phyloP scores from a whole-genome alignment of 495 filamentous ascomycete species.

The Hypoxylon fuscum region DNA sequence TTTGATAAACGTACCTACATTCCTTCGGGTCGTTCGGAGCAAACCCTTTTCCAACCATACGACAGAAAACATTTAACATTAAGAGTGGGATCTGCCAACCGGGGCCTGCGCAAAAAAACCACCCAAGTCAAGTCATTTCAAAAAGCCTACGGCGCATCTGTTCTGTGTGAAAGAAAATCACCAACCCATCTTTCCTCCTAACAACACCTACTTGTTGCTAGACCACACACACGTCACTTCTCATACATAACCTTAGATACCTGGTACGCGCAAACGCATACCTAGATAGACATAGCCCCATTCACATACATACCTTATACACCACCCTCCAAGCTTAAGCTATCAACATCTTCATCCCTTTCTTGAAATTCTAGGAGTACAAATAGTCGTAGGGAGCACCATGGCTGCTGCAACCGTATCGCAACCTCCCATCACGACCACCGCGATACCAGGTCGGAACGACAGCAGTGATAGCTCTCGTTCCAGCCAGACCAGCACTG shows the following conservation, averaged over 20 bases:
- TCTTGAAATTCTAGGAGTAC: conserved; percentile 4
- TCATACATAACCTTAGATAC: neutral
- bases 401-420: conserved; percentile 40
- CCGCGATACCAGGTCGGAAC: conserved; percentile 38
- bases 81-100: conserved; percentile 23
- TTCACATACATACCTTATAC: conserved; percentile 16
- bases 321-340: neutral
- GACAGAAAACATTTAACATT: conserved; percentile 17
- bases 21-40: conserved; percentile 39
- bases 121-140: conserved; percentile 31
- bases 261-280: neutral
- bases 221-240: conserved; percentile 1
- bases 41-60: conserved; percentile 37
- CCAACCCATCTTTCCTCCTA: conserved; percentile 4
- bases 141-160: conserved; percentile 18
- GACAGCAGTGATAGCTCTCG: conserved; percentile 47
- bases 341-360: conserved; percentile 8
- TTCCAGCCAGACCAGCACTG: conserved; percentile 40
- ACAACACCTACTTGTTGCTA: neutral
- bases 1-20: conserved; percentile 18
- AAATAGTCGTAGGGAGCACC: conserved; percentile 22
- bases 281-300: conserved; percentile 12
- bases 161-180: conserved; percentile 29
- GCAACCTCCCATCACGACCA: conserved; percentile 28
- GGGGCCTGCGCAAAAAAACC: conserved; percentile 6